Percentiles rank a stretch among this genome's conserved stretches.
phyloP scores from a whole-genome alignment of 2,329 filamentous ascomycete species.

The Rhinocladiella similis region DNA sequence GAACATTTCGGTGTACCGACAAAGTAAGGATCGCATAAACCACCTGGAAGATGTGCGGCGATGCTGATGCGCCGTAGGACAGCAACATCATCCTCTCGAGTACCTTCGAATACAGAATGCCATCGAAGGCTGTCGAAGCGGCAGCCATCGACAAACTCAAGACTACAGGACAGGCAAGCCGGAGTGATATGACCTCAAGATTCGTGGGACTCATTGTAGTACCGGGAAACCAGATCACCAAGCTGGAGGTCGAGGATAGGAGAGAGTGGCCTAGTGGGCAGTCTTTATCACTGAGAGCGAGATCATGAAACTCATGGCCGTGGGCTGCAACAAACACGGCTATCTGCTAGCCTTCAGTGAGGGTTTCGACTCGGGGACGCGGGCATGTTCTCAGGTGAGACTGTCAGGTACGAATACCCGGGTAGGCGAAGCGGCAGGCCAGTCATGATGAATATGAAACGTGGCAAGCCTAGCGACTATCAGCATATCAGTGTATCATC shows the following conservation, averaged over 20 bases:
- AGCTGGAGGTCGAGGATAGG: slow-evolving; percentile 80
- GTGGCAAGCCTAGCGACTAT: no score
- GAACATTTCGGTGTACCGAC: slow-evolving; percentile 92
- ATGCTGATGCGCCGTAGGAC: slow-evolving; percentile 57
- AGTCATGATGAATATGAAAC: neutral
- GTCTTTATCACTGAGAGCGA: slow-evolving; percentile 22
- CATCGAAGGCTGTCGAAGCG: slow-evolving; percentile 53
- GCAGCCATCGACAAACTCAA: slow-evolving; percentile 41
- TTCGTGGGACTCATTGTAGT: slow-evolving; percentile 89
- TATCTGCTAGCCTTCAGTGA: neutral
- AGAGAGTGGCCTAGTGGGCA: slow-evolving; percentile 19
- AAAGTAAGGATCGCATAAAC: slow-evolving; percentile 65
- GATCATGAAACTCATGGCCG: slow-evolving; percentile 8
- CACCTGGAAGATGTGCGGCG: no score
- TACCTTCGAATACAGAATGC: slow-evolving; percentile 86
- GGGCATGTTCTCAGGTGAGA: no score
- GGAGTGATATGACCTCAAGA: slow-evolving; percentile 75
- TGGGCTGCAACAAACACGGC: neutral
- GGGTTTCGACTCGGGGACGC: neutral
- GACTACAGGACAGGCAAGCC: slow-evolving; percentile 46
- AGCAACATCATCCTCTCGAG: slow-evolving; percentile 82
- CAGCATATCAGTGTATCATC: no score
- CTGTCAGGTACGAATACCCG: neutral
- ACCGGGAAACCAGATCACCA: slow-evolving; percentile 79
- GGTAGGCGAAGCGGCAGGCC: neutral